Conservation (phyloP, 164 flowering plant species). For the Vitis amurensis region DNA sequence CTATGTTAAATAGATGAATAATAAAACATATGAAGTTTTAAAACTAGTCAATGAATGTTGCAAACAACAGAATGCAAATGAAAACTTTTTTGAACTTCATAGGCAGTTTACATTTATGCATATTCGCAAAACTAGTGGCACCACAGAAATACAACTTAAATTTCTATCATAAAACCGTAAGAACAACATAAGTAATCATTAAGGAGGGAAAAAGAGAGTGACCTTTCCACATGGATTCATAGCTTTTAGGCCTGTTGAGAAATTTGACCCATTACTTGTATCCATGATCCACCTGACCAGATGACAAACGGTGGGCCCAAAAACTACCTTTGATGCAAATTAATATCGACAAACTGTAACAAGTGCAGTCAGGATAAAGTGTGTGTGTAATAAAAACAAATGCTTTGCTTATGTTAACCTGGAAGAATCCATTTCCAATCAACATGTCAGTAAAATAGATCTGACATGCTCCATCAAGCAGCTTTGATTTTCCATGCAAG, state of each 20-base stretch:
- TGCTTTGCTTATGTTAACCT: slow-evolving; percentile 17
- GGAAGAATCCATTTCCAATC: slow-evolving; percentile 30
- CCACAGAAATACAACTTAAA: too few relatives aligned
- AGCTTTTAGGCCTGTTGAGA: slow-evolving; percentile 24
- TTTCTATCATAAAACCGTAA: too few relatives aligned
- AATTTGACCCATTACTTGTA: slow-evolving; percentile 45
- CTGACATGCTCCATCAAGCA: slow-evolving; percentile 49
- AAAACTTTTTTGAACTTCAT: too few relatives aligned
- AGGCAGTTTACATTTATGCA: too few relatives aligned
- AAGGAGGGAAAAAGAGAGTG: background rate
- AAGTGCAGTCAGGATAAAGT: too few relatives aligned
- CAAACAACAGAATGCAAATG: background rate
- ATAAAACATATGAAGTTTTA: background rate
- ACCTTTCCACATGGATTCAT: slow-evolving; percentile 16
- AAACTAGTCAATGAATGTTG: background rate
- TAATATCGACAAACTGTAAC: slow-evolving; percentile 34
- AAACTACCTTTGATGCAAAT: slow-evolving; percentile 29
- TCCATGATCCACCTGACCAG: slow-evolving; percentile 43
- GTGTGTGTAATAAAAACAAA: too few relatives aligned
- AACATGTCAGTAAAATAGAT: slow-evolving; percentile 35
- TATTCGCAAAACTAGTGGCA: too few relatives aligned
- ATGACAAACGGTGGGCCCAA: slow-evolving; percentile 41
- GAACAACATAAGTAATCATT: too few relatives aligned
- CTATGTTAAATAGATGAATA: background rate
- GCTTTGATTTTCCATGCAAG: slow-evolving; percentile 45